These are phyloP conservation scores for Colletotrichum siamense DNA, from an alignment of 2,329 filamentous ascomycete species.

Conservation along the genomic window DNA sequence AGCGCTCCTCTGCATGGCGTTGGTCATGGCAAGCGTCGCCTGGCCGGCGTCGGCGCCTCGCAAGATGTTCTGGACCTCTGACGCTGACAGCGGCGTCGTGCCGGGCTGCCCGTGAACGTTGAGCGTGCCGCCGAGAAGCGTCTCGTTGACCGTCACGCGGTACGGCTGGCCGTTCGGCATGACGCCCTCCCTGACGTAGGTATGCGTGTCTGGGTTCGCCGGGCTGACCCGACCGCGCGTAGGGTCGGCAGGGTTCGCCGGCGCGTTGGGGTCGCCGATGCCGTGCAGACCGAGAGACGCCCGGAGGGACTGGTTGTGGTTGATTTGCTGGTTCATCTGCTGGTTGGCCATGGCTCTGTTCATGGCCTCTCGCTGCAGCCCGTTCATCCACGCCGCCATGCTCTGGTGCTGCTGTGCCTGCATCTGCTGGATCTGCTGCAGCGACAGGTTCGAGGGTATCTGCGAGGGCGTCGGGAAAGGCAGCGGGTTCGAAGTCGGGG, in stretches of 20 bases:
- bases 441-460: constrained; percentile 26
- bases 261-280: constrained; percentile 36
- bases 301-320: constrained; percentile 48
- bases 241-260: constrained; percentile 26
- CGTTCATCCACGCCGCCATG: constrained; percentile 50
- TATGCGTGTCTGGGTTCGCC: constrained; percentile 16
- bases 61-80: constrained; percentile 52
- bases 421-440: constrained; percentile 24
- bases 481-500: constrained; percentile 30
- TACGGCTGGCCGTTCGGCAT: constrained; percentile 23
- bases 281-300: constrained; percentile 45
- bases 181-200: constrained; percentile 19
- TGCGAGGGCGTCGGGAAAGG: constrained; percentile 34
- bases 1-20: constrained; percentile 57
- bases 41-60: constrained; percentile 51
- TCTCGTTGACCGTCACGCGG: constrained; percentile 24
- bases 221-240: constrained; percentile 34
- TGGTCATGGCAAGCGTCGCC: constrained; percentile 46
- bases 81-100: constrained; percentile 36
- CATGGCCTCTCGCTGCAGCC: constrained; percentile 52
- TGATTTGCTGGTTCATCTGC: constrained; percentile 48
- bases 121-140: constrained; percentile 3
- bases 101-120: neutral
- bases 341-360: constrained; percentile 46
- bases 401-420: constrained; percentile 42